Evolutionary conservation across 129 eudicot genomes (phyloP), one percentile per base, ranked within the genome.

Genomic region (Glebionis coronaria): DNA sequence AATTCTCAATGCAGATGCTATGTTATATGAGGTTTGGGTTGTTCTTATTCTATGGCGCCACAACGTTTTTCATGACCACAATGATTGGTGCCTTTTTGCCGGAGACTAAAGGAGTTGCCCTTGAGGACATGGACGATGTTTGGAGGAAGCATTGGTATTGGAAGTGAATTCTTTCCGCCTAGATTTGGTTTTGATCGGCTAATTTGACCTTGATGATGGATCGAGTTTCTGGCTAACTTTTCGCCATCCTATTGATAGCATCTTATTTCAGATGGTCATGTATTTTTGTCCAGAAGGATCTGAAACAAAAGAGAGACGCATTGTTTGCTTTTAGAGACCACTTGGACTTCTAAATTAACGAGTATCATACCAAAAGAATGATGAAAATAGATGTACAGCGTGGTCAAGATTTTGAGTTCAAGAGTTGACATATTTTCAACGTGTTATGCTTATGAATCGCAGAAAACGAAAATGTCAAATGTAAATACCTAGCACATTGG

Each of bases 121-220:
- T 82, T 5, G 87, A 74, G 31, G 35, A 31, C 14, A 82, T 82
- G 87, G 81, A 78, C 14, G 56, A 12, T 42, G 58, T 82, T 62
- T 82, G 87, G 87, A 35, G 63, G 15, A 53, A 74, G 15, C 87
- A 82, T 68, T 82, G 83, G 87, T 78, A 50, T 65, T 82, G 87
- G 87, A 64, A 67, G 63, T 68, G 69, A 44, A 35, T 28, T 46
- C 49, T 60, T 29, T 13, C 75, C 4, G 15, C 58, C 20, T 47
- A 70, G 20, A 15, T 4, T 31, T 35, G 65, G 65, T 60, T 15
- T 10, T 0, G 11, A 2, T 35, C 4, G 67, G 23, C 52, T 19
- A 52, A 19, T 69, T 23, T 69, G 44, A 44, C 56, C 65, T 56
- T 56, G 21, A 57, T 38, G 16, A 42, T 63, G 25, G 40, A 53